Evolutionary conservation across 805 yeast genomes (phyloP), one percentile per base, ranked within the genome.

Genomic region (Wickerhamiella lipophila): DNA sequence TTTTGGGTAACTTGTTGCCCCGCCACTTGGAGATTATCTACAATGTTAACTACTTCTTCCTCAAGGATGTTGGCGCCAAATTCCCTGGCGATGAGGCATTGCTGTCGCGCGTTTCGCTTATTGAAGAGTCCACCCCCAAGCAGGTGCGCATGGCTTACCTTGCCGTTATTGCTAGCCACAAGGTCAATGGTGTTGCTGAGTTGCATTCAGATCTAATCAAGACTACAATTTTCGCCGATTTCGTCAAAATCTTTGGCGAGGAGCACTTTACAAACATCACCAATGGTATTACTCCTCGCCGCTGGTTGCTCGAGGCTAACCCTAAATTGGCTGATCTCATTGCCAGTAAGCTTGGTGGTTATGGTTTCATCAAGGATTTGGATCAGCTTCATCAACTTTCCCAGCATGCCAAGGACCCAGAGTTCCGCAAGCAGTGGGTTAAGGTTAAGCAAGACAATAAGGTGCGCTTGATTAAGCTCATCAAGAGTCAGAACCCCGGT

Each of bases 181-280:
- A 78, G 64, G 95, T 87, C 49, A 87, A 87, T 62, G 96, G 96
- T 66, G 96, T 87, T 51, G 96, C 96, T 15, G 96, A 87, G 66
- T 71, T 87, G 60, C 96, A 87, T 67, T 85, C 95, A 25, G 95
- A 87, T 63, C 75, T 87, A 63, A 83, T 87, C 65, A 82, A 76
- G 64, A 83, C 92, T 27, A 85, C 95, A 3, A 83, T 87, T 56
- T 87, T 87, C 69, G 80, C 80, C 64, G 96, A 88, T 66, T 87
- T 87, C 62, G 96, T 87, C 49, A 74, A 73, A 53, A 73, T 87
- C 32, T 87, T 76, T 58, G 96, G 96, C 45, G 60, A 72, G 19
- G 84, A 83, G 54, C 84, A 83, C 67, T 87, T 87, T 67, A 83
- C 84, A 47, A 87, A 87, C 60, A 95, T 87, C 53, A 87, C 96